Percentiles rank a stretch among this genome's conserved stretches.
Conservation (phyloP, 768 basidiomycete species). For the Boletus coccyginus region DNA sequence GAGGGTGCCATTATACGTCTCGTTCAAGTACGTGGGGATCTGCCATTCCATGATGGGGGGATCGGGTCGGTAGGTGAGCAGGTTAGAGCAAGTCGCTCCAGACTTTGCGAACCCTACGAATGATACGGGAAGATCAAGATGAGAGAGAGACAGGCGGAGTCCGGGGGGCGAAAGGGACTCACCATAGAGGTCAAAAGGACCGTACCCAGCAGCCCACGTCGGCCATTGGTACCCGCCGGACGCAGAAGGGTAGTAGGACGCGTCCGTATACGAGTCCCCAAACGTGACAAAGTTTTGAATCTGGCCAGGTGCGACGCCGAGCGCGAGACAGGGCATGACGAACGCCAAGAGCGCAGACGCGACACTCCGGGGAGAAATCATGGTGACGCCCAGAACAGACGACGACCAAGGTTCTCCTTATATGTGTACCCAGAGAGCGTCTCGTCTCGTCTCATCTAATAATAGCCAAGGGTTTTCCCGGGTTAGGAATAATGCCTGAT, state of each 20-base stretch:
- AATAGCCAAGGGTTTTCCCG: too few species aligned
- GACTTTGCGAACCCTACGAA: slow-evolving; percentile 47
- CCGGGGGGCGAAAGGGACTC: background rate
- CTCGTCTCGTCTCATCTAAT: too few species aligned
- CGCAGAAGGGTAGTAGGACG: slow-evolving; percentile 34
- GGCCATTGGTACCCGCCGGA: slow-evolving; percentile 57
- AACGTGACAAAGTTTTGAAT: slow-evolving; percentile 67
- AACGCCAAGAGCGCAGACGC: slow-evolving; percentile 12
- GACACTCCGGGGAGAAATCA: slow-evolving; percentile 2
- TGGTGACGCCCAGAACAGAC: background rate
- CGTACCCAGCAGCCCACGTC: slow-evolving; percentile 54
- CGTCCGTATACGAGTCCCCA: slow-evolving; percentile 65
- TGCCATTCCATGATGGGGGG: slow-evolving; percentile 50
- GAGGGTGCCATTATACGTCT: slow-evolving; percentile 42
- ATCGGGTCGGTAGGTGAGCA: slow-evolving; percentile 54
- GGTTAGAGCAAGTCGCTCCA: slow-evolving; percentile 67
- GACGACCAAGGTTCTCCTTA: background rate
- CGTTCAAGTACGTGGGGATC: slow-evolving; percentile 50
- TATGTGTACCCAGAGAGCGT: background rate
- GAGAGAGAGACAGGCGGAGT: background rate
- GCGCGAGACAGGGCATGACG: slow-evolving; percentile 1
- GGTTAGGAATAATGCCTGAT: too few species aligned
- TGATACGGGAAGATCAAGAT: too few species aligned
- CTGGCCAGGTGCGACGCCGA: slow-evolving; percentile 38
- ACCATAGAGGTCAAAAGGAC: slow-evolving; percentile 50